Base-by-base conservation (phyloP, 352 stramenopile genomes). In the Globisporangium polare region DNA sequence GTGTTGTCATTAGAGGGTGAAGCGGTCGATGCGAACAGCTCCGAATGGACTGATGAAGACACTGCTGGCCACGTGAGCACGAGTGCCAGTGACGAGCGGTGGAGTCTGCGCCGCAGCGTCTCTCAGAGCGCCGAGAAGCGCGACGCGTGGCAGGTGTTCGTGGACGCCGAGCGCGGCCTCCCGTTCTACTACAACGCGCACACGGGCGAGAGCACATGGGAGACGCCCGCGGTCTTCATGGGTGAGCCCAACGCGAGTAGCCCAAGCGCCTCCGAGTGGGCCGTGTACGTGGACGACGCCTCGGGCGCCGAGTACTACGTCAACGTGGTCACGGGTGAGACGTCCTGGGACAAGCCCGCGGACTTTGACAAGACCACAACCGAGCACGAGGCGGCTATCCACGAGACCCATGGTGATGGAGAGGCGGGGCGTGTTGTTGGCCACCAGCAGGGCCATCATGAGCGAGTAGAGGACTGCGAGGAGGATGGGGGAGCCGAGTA, bases 171-270 rank as follows among this genome's bases (percentile, higher is more conserved):
- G 13, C 86, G 64, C n/a, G 71, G 77, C 7, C 71, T 79, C 29
- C 66, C 68, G 43, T 94, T 85, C 59, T 92, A 92, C 68, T 89
- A 88, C 69, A 92, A 92, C 65, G 53, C 63, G 5, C 18, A 51
- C 46, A 90, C 83, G 0, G 71, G 77, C 13, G 80, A 86, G 63
- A 83, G 77, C 52, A 74, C 77, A 35, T 94, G 85, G 85, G 72
- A 75, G 22, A 45, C 53, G 24, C 83, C 80, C 1, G 1, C 27
- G 1, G 63, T 50, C 24, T 63, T 62, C 15, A 20, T 56, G 55
- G 1, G 12, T 15, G 39, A 31, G 22, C 55, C 31, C 41, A 68
- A 27, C 35, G 27, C 27, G n/a, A n/a, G n/a, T n/a, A n/a, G n/a
- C n/a, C n/a, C n/a, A n/a, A n/a, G n/a, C 2, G 29, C 47, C 2